These are phyloP conservation scores for Elsinoe ampelina DNA, from an alignment of 2,329 filamentous ascomycete genomes.

Conservation along the genomic window DNA sequence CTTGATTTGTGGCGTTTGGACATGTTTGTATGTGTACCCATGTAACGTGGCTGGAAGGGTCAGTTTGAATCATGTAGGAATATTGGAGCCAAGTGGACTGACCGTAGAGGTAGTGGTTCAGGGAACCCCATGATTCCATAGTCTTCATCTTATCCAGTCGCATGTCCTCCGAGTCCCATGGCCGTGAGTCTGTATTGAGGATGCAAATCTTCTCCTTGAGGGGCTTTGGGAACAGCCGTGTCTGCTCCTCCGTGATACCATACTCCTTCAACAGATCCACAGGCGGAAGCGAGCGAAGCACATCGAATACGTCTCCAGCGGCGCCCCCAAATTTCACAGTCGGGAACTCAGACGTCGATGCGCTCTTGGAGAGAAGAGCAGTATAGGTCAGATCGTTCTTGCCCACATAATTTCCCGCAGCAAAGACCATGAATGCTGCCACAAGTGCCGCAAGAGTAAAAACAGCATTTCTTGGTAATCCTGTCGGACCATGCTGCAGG, in stretches of 20 bases:
- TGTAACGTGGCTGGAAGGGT: conserved; percentile 32
- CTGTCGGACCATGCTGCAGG: neutral
- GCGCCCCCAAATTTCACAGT: neutral
- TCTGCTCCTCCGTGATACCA: neutral
- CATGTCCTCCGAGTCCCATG: neutral
- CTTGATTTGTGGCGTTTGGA: conserved; percentile 33
- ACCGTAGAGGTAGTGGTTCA: conserved; percentile 34
- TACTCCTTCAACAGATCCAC: neutral
- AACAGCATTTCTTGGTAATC: neutral
- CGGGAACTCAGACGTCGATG: neutral
- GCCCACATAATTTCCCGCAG: neutral
- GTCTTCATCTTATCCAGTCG: neutral
- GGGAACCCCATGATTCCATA: neutral
- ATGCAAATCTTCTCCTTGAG: neutral
- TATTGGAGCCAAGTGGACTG: conserved; percentile 14
- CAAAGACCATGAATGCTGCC: neutral
- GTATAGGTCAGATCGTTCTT: neutral
- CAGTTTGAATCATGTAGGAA: neutral
- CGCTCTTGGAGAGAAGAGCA: neutral
- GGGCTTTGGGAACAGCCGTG: neutral
- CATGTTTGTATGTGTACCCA: conserved; percentile 42
- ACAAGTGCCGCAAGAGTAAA: neutral
- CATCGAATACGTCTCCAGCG: neutral
- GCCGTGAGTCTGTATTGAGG: neutral
- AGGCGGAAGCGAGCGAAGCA: neutral